These are phyloP conservation scores for Ramaria sp. DNA, from an alignment of 768 basidiomycete species.

Conservation along the genomic window DNA sequence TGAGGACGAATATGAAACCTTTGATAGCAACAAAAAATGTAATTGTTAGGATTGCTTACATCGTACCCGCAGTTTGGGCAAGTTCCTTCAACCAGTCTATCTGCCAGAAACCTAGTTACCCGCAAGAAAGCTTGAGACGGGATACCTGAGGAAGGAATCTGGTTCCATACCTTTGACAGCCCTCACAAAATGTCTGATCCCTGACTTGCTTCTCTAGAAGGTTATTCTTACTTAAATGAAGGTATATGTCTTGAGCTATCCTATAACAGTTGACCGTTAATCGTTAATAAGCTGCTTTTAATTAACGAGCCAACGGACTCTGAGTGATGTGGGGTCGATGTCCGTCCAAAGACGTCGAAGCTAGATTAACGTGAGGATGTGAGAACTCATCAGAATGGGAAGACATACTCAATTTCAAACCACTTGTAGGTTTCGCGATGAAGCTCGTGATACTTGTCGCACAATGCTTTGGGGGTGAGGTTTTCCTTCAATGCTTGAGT, in stretches of 20 bases:
- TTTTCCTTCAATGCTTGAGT: constrained; percentile 90
- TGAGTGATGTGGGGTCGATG: constrained; percentile 81
- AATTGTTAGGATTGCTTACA: constrained; percentile 26
- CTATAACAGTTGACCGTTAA: constrained; percentile 27
- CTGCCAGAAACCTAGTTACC: constrained; percentile 71
- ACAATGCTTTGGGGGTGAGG: constrained; percentile 66
- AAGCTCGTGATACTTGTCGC: constrained; percentile 82
- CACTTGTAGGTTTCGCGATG: constrained; percentile 93
- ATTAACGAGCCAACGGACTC: constrained; percentile 39
- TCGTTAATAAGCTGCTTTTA: neutral
- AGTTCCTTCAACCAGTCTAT: constrained; percentile 96
- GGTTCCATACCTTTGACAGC: constrained; percentile 67
- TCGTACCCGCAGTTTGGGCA: constrained; percentile 90
- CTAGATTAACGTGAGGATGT: constrained; percentile 24
- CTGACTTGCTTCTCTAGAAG: constrained; percentile 74
- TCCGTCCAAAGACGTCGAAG: constrained; percentile 95
- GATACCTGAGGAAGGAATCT: neutral
- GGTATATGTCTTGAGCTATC: constrained; percentile 84
- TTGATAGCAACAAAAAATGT: neutral
- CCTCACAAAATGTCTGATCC: constrained; percentile 93
- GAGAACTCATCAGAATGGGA: neutral
- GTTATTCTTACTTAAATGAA: constrained; percentile 68
- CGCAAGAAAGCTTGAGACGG: neutral
- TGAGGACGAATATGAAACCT: constrained; percentile 18
- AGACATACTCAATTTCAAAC: constrained; percentile 84